Base-by-base conservation (phyloP, 2,329 filamentous ascomycete species). In the Ascochyta pisi region DNA sequence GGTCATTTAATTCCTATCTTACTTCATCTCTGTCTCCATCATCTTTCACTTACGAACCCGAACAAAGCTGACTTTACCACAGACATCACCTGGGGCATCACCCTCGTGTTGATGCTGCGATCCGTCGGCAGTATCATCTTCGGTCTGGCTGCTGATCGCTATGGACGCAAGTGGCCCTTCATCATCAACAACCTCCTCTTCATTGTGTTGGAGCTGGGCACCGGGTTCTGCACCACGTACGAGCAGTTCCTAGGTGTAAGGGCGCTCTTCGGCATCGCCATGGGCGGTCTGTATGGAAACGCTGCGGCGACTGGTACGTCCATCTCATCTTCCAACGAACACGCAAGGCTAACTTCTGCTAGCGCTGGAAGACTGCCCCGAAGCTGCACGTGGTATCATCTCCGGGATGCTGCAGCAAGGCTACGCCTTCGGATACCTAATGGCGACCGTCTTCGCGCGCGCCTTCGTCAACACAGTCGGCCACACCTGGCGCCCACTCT, bases 401-500 rank as follows among this genome's bases (percentile, higher is more conserved):
- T 86, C 84, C 2, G 85, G 85, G 10, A 81, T 88, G 75, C 76
- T 87, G 13, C 85, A 88, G 69, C 84, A 87, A 71, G 85, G 84
- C 3, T 88, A 87, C 63, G 84, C 85, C 0, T 86, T 87, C 66
- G 85, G 85, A 2, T 88, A 87, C 68, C 76, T 88, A n/a, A 78
- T 88, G 1, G 84, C 83, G 0, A 82, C 82, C 1, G 82, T 83
- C 9, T 85, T 86, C 65, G 78, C 76, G 0, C 71, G 79, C 38
- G 91, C 82, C 4, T 82, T 95, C 6, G 85, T 93, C 45, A 79
- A 90, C 73, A 95, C 91, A 1, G 94, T 91, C 0, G 74, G 86
- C 1, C 88, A 96, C 70, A 87, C 83, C 48, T 96, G 92, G 92
- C 83, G 92, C 7, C 91, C 92, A 0, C 80, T 96, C 0, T 96